Evolutionary conservation across 2,329 filamentous ascomycete genomes (phyloP), one percentile per base, ranked within the genome.

Genomic region (Fusarium sp.): DNA sequence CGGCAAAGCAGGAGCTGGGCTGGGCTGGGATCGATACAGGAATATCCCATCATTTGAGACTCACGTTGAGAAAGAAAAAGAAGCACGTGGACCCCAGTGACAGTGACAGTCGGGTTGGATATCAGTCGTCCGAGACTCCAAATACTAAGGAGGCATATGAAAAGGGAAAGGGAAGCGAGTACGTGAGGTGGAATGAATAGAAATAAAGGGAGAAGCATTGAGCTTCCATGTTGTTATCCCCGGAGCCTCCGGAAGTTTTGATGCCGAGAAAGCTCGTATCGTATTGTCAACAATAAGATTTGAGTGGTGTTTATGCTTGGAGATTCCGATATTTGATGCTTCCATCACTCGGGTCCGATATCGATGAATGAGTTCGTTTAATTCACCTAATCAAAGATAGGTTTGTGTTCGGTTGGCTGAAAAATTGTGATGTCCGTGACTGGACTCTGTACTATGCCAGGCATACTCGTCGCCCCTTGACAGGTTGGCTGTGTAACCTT

Each of bases 161-260:
- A 50, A 47, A 44, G 33, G 41, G 52, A 53, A 64, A 45, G 39
- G 53, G 33, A 45, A 52, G 45, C 27, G 50, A 73, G 62, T 22
- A 38, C 45, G 44, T 39, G 13, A 38, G 27, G 52, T 56, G 49
- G 67, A 45, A 73, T 54, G 57, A 25, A 59, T 44, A 33, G n/a
- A 56, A 55, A 49, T 35, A 55, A 70, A 73, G 59, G 64, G 56
- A 73, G 46, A 49, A 63, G 44, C 41, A 35, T 27, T 45, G 35
- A 44, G n/a, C 20, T 29, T 58, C 38, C 59, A 33, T 50, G 36
- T 42, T 38, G 20, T 22, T 57, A 42, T 57, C 35, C 42, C 53
- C 59, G 62, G 60, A 67, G 42, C 42, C 42, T 35, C 66, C 60
- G 69, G 72, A 47, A 41, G 22, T 35, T 33, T 46, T 42, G 45